Evolutionary conservation across 495 filamentous ascomycete genomes (phyloP).

Genomic region (Astrothelium subdiscretum): DNA sequence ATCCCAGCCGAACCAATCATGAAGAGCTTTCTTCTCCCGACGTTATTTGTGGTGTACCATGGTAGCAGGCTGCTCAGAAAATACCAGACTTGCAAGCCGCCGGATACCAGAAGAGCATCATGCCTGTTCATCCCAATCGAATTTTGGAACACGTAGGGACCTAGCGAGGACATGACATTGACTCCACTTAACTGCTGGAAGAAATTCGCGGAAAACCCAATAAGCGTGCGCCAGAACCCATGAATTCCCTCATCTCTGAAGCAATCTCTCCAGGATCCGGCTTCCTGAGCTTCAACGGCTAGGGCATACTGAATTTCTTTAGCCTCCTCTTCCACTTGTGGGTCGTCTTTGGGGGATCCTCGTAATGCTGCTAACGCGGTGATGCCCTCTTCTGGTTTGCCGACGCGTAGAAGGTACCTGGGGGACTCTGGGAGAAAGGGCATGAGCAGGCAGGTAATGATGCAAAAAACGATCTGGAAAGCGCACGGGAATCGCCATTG

Average conservation of each 20-base stretch:
- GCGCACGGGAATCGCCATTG: conserved; percentile 15
- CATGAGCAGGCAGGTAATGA: conserved; percentile 9
- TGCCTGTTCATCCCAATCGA: conserved; percentile 13
- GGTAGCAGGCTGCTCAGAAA: conserved; percentile 11
- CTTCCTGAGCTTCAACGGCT: conserved; percentile 8
- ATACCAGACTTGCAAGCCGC: conserved; percentile 14
- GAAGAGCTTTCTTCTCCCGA: conserved; percentile 12
- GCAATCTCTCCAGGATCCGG: conserved; percentile 12
- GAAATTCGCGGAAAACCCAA: conserved; percentile 14
- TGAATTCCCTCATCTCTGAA: conserved; percentile 13
- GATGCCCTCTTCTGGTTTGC: conserved; percentile 3
- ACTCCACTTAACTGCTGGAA: conserved; percentile 14
- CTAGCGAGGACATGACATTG: conserved; percentile 13
- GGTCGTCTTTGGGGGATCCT: conserved; percentile 6
- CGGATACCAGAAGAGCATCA: conserved; percentile 13
- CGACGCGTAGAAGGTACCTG: conserved; percentile 8
- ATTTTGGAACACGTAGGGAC: conserved; percentile 13
- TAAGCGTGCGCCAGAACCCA: conserved; percentile 9
- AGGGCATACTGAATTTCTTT: conserved; percentile 15
- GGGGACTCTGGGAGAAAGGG: conserved; percentile 13
- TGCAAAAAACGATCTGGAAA: conserved; percentile 12
- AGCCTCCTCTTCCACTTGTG: conserved; percentile 8
- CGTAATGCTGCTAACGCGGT: conserved; percentile 10
- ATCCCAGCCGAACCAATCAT: conserved; percentile 14
- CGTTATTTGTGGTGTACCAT: conserved; percentile 11